phyloP scores from a whole-genome alignment of 768 basidiomycete genomes.

The Xerocomus spinulosus region DNA sequence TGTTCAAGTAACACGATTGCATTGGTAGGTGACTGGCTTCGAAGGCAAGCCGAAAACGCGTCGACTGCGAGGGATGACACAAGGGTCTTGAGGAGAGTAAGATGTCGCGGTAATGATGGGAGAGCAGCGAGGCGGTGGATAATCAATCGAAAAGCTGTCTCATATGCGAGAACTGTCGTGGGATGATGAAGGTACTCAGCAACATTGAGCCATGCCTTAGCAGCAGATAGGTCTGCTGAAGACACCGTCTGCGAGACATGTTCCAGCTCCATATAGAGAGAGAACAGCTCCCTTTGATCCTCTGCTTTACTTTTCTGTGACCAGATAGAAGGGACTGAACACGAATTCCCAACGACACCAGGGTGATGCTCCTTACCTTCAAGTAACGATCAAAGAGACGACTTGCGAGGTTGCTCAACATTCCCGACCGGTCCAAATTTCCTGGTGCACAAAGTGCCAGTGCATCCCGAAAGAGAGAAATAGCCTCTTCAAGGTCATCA shows the following conservation, averaged over 20 bases:
- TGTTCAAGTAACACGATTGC: neutral
- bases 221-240: neutral
- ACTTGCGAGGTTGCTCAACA: no score
- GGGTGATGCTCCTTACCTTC: no score
- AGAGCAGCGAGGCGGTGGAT: neutral
- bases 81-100: neutral
- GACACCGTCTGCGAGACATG: neutral
- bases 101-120: neutral
- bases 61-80: neutral
- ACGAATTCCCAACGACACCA: no score
- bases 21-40: neutral
- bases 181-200: neutral
- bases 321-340: neutral
- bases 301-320: neutral
- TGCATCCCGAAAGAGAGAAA: no score
- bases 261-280: neutral
- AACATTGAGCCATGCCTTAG: neutral
- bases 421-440: no score
- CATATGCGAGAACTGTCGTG: neutral
- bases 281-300: neutral
- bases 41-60: neutral
- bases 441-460: no score
- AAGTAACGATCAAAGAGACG: no score
- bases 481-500: no score
- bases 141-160: neutral